phyloP scores from a whole-genome alignment of 1,284 basidiomycete genomes.

The Exsudoporus floridanus region DNA sequence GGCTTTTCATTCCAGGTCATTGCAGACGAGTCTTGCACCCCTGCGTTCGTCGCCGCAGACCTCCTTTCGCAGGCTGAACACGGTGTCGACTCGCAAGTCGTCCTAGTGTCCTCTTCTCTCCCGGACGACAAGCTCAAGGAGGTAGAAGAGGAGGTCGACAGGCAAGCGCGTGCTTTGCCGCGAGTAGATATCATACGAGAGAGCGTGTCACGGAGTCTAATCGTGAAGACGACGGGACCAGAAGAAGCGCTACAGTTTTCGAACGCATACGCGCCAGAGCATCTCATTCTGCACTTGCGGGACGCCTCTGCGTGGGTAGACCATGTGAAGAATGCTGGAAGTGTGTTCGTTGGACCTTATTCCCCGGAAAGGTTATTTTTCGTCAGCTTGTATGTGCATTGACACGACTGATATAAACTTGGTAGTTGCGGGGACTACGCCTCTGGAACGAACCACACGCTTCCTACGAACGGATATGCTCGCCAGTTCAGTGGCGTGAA shows the following conservation, averaged over 20 bases:
- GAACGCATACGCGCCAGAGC: conserved; percentile 98
- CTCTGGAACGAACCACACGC: conserved; percentile 97
- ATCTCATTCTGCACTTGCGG: conserved; percentile 87
- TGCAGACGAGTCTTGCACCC: conserved; percentile 83
- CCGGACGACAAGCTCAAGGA: conserved; percentile 59
- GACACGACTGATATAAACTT: conserved; percentile 8
- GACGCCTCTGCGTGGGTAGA: conserved; percentile 67
- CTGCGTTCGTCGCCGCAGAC: conserved; percentile 94
- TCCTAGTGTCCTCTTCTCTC: conserved; percentile 82
- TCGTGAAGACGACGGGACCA: conserved; percentile 69
- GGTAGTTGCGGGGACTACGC: conserved; percentile 95
- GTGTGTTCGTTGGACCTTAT: conserved; percentile 93
- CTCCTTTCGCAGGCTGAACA: conserved; percentile 98
- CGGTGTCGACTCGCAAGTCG: conserved; percentile 96
- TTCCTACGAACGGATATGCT: conserved; percentile 94
- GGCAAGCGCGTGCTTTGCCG: conserved; percentile 83
- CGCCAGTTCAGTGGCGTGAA: conserved; percentile 98
- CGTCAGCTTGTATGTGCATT: neutral
- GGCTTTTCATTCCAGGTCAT: conserved; percentile 66
- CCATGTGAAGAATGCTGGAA: conserved; percentile 86
- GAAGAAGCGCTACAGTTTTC: conserved; percentile 85
- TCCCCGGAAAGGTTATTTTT: conserved; percentile 84
- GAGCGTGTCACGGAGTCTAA: conserved; percentile 90
- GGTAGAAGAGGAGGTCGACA: conserved; percentile 86
- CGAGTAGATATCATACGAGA: conserved; percentile 90